phyloP scores from a whole-genome alignment of 2,329 filamentous ascomycete species.

The Sclerotinia spermophila region DNA sequence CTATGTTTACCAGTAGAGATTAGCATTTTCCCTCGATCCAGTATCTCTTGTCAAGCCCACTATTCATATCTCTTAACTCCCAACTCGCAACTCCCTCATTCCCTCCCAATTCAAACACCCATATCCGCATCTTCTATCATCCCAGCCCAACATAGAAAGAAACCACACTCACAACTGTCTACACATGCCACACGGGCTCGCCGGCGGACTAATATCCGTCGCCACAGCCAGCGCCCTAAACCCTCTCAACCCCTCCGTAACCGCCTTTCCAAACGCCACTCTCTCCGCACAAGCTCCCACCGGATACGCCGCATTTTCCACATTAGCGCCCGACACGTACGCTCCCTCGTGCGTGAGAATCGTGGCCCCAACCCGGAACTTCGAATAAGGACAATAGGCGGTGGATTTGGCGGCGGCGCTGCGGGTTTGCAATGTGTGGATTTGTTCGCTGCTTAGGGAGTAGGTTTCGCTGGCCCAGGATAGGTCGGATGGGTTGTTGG shows the following conservation, averaged over 20 bases:
- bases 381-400: conserved; percentile 69
- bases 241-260: conserved; percentile 46
- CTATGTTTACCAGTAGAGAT: conserved; percentile 40
- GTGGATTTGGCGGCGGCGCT: conserved; percentile 67
- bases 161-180: conserved; percentile 70
- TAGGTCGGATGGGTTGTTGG: conserved; percentile 1
- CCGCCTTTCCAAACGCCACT: conserved; percentile 78
- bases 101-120: neutral
- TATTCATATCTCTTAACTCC: neutral
- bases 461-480: conserved; percentile 32
- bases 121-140: neutral
- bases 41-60: neutral
- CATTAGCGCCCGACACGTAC: conserved; percentile 68
- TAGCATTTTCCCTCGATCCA: neutral
- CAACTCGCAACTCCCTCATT: neutral
- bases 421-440: conserved; percentile 63
- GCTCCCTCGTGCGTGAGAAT: conserved; percentile 60
- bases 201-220: conserved; percentile 68
- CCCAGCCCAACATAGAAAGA: neutral
- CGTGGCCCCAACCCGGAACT: conserved; percentile 84
- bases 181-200: conserved; percentile 91
- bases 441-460: conserved; percentile 58
- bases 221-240: conserved; percentile 83
- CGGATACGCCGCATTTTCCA: conserved; percentile 88
- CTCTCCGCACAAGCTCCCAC: conserved; percentile 95